These are phyloP conservation scores for Lentinula boryana DNA, from an alignment of 768 basidiomycete species.

Conservation along the genomic window DNA sequence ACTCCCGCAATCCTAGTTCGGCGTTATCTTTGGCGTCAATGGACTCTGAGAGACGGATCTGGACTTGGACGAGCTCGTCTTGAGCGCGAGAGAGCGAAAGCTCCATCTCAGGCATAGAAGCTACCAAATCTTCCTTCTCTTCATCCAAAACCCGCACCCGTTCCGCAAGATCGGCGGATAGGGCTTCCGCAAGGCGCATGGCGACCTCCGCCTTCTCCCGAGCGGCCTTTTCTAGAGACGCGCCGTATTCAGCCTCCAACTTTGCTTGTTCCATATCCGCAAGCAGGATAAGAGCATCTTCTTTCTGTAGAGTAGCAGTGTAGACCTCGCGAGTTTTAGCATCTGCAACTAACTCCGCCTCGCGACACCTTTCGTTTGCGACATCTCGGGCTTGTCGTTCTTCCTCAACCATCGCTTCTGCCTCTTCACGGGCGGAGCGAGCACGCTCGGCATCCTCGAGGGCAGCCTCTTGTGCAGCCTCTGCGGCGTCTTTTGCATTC, in stretches of 20 bases:
- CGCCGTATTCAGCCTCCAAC: background rate
- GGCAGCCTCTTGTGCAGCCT: background rate
- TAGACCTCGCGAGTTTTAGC: background rate
- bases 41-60: background rate
- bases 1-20: background rate
- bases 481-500: background rate
- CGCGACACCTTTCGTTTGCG: background rate
- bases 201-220: constrained; percentile 1
- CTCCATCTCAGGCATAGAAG: background rate
- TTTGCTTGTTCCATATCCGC: background rate
- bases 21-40: background rate
- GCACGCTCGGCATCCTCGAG: constrained; percentile 7
- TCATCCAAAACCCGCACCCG: background rate
- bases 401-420: background rate
- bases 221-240: background rate
- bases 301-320: background rate
- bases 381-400: background rate
- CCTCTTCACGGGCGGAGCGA: constrained; percentile 2
- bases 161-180: background rate
- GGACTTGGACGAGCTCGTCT: background rate
- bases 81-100: background rate
- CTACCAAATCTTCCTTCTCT: background rate
- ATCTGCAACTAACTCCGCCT: background rate
- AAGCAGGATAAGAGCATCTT: background rate
- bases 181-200: background rate